Percentiles rank a stretch among this genome's conserved stretches.
Conservation (phyloP, 2,329 filamentous ascomycete genomes). For the Fusarium sacchari region DNA sequence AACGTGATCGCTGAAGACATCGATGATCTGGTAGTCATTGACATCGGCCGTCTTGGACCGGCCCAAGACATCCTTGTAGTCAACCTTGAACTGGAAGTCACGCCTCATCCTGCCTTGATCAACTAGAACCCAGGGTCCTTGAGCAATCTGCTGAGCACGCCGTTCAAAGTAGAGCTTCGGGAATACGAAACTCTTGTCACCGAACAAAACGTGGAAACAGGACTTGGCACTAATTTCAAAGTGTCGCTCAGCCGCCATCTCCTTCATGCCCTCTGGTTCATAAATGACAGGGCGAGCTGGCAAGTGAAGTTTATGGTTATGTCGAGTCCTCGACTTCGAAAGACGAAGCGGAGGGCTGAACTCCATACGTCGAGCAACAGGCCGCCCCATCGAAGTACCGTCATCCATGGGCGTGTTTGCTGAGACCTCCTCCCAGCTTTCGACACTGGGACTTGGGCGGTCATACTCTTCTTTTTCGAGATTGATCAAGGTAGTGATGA, state of each 20-base stretch:
- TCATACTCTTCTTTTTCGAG: conserved; percentile 73
- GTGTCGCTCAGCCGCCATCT: conserved; percentile 78
- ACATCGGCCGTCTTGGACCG: conserved; percentile 70
- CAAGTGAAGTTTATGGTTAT: conserved; percentile 78
- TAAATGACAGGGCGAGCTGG: conserved; percentile 84
- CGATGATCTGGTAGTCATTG: conserved; percentile 86
- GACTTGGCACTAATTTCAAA: conserved; percentile 95
- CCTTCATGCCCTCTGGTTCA: conserved; percentile 82
- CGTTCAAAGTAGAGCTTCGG: conserved; percentile 89
- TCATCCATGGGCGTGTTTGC: conserved; percentile 67
- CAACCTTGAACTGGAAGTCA: conserved; percentile 83
- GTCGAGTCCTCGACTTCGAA: conserved; percentile 49
- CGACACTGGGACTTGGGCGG: conserved; percentile 74
- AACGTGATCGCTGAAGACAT: conserved; percentile 80
- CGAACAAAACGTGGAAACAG: conserved; percentile 95
- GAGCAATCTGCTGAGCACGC: conserved; percentile 80
- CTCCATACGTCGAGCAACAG: conserved; percentile 46
- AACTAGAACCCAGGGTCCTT: conserved; percentile 82
- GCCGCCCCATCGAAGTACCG: conserved; percentile 57
- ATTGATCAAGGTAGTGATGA: conserved; percentile 77
- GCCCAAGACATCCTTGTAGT: conserved; percentile 72
- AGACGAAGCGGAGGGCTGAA: conserved; percentile 51
- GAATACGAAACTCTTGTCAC: conserved; percentile 95
- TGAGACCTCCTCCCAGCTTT: conserved; percentile 91
- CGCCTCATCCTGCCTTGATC: conserved; percentile 78